These are phyloP conservation scores for Phyllostachys edulis DNA, from an alignment of 176 grass and related monocot species.

Conservation along the genomic window DNA sequence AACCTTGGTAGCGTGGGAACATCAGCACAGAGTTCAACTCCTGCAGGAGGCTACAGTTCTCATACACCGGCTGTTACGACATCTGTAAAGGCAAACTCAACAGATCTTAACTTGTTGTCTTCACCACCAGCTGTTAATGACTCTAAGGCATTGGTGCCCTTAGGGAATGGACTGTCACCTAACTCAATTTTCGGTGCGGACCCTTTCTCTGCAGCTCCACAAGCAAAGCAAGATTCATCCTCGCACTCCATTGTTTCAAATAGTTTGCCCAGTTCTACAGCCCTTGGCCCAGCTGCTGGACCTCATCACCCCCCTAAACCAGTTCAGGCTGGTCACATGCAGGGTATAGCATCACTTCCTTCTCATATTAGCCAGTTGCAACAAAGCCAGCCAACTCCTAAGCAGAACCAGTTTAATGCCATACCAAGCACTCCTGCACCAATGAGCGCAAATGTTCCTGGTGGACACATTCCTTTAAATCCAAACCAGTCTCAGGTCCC, in stretches of 20 bases:
- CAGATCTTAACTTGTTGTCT: slow-evolving; percentile 45
- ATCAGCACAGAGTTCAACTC: slow-evolving; percentile 43
- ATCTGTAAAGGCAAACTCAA: slow-evolving; percentile 25
- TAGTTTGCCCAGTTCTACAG: slow-evolving; percentile 38
- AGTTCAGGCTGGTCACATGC: slow-evolving; percentile 39
- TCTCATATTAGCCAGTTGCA: slow-evolving; percentile 45
- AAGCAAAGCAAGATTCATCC: slow-evolving; percentile 47
- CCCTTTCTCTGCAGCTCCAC: slow-evolving; percentile 45
- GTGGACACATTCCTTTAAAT: slow-evolving; percentile 48
- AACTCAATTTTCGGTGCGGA: slow-evolving; percentile 56
- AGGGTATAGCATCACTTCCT: slow-evolving; percentile 38
- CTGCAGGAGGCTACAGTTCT: slow-evolving; percentile 33
- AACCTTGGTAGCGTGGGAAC: slow-evolving; percentile 48
- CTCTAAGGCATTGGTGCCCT: slow-evolving; percentile 56
- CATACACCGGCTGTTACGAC: slow-evolving; percentile 14
- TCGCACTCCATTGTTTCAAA: slow-evolving; percentile 40
- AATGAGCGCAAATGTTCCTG: slow-evolving; percentile 39
- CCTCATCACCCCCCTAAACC: slow-evolving; percentile 46
- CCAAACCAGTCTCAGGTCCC: slow-evolving; percentile 46
- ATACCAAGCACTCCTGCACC: slow-evolving; percentile 41
- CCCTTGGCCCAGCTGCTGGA: slow-evolving; percentile 40
- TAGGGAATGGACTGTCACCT: slow-evolving; percentile 63
- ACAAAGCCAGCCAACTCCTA: slow-evolving; percentile 43
- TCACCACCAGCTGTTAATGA: slow-evolving; percentile 49
- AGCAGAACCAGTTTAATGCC: slow-evolving; percentile 45